Evolutionary conservation across 2,329 filamentous ascomycete species (phyloP).

Genomic region (Sporothrix pseudoabietina): DNA sequence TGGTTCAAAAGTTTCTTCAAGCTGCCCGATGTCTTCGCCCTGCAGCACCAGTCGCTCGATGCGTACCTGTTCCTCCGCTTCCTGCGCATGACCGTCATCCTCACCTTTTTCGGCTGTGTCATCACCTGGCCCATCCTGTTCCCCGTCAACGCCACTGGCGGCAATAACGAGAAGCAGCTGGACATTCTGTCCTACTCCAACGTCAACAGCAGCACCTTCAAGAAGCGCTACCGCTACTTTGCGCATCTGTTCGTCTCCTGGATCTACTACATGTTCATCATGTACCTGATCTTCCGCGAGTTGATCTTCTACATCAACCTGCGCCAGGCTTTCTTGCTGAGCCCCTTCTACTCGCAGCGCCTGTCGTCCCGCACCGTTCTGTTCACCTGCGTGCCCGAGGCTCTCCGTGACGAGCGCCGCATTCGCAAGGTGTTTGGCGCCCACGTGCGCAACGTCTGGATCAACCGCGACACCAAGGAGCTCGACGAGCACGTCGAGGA

Average conservation of each 20-base stretch:
- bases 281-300: slow-evolving; percentile 88
- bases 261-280: slow-evolving; percentile 83
- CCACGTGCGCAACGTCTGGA: slow-evolving; percentile 81
- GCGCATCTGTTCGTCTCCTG: slow-evolving; percentile 81
- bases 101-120: slow-evolving; percentile 79
- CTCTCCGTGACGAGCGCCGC: slow-evolving; percentile 75
- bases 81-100: slow-evolving; percentile 71
- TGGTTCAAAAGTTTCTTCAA: slow-evolving; percentile 70
- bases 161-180: slow-evolving; percentile 64
- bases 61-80: slow-evolving; percentile 90
- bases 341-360: slow-evolving; percentile 77
- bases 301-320: slow-evolving; percentile 93
- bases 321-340: slow-evolving; percentile 87
- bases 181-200: slow-evolving; percentile 81
- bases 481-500: slow-evolving; percentile 80
- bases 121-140: slow-evolving; percentile 87
- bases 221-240: slow-evolving; percentile 68
- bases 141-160: slow-evolving; percentile 84
- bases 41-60: slow-evolving; percentile 91
- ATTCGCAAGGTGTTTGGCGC: slow-evolving; percentile 80
- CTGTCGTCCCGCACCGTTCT: slow-evolving; percentile 91
- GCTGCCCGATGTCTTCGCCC: slow-evolving; percentile 72
- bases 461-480: slow-evolving; percentile 74
- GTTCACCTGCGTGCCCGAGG: slow-evolving; percentile 78
- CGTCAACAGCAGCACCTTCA: slow-evolving; percentile 54